phyloP scores from a whole-genome alignment of 2,329 filamentous ascomycete genomes.

The Fusarium abutilonis region DNA sequence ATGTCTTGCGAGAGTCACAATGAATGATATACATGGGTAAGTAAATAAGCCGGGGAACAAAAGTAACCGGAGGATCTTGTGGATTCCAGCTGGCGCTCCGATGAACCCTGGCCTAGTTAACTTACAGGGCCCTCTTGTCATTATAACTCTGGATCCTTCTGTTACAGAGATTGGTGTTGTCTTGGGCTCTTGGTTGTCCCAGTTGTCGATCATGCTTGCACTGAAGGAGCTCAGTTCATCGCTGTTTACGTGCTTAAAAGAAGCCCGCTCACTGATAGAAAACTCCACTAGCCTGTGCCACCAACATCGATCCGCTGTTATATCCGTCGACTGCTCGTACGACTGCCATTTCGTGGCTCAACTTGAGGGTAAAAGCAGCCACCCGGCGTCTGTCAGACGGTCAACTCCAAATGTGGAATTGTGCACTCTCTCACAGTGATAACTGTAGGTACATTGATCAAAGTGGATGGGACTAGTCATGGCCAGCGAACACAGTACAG shows the following conservation, averaged over 20 bases:
- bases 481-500: neutral
- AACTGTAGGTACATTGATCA: constrained; percentile 5
- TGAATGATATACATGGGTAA: constrained; percentile 12
- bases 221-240: constrained; percentile 8
- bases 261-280: constrained; percentile 17
- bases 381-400: constrained; percentile 22
- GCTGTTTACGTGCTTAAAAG: constrained; percentile 3
- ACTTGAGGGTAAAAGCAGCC: constrained; percentile 31
- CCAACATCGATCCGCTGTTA: constrained; percentile 22
- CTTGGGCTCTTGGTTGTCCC: constrained; percentile 10
- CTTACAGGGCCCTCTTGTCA: constrained; percentile 11
- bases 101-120: constrained; percentile 26
- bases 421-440: constrained; percentile 5
- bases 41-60: constrained; percentile 40
- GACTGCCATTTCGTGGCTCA: constrained; percentile 34
- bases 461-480: constrained; percentile 6
- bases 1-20: neutral
- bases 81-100: constrained; percentile 32
- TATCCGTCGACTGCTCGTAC: constrained; percentile 36
- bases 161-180: constrained; percentile 16
- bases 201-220: constrained; percentile 28
- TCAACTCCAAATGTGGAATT: constrained; percentile 24
- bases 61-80: constrained; percentile 40
- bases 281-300: constrained; percentile 26
- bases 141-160: constrained; percentile 27